phyloP scores from a whole-genome alignment of 371 early-diverging fungal genomes.

The Synchytrium microbalum region DNA sequence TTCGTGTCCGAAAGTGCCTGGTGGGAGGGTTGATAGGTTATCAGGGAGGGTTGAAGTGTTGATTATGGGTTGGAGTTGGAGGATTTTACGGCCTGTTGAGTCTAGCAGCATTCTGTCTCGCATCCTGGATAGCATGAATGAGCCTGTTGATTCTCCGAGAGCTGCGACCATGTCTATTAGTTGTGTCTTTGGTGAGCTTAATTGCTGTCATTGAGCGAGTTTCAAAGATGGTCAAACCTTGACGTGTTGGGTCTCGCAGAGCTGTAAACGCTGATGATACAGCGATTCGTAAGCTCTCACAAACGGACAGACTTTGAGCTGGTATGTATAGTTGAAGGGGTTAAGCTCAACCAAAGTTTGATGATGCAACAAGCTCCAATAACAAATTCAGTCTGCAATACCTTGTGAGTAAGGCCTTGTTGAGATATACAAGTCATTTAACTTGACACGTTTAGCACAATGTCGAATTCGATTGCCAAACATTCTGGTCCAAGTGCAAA shows the following conservation, averaged over 20 bases:
- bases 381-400: too few relatives aligned
- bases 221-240: conserved; percentile 39
- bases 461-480: too few relatives aligned
- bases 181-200: not conserved
- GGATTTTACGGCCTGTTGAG: conserved; percentile 68
- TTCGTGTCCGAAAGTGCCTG: conserved; percentile 75
- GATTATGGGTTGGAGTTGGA: conserved; percentile 72
- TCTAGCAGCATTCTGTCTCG: conserved; percentile 72
- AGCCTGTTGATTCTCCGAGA: conserved; percentile 84
- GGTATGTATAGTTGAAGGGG: too few relatives aligned
- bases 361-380: too few relatives aligned
- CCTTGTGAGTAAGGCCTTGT: too few relatives aligned
- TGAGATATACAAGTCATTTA: too few relatives aligned
- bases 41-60: conserved; percentile 44
- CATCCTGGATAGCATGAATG: conserved; percentile 52
- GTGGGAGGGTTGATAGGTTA: conserved; percentile 50
- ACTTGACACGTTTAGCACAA: too few relatives aligned
- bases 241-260: conserved; percentile 65
- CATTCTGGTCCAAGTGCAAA: too few relatives aligned
- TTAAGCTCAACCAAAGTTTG: too few relatives aligned
- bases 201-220: not conserved
- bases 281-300: too few relatives aligned
- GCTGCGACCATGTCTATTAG: conserved; percentile 80
- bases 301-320: too few relatives aligned
- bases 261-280: conserved; percentile 70